Percentiles rank a stretch among this genome's conserved stretches.
These are phyloP conservation scores for Coemansia sp. DNA, from an alignment of 371 early-diverging fungal genomes.

Conservation along the genomic window DNA sequence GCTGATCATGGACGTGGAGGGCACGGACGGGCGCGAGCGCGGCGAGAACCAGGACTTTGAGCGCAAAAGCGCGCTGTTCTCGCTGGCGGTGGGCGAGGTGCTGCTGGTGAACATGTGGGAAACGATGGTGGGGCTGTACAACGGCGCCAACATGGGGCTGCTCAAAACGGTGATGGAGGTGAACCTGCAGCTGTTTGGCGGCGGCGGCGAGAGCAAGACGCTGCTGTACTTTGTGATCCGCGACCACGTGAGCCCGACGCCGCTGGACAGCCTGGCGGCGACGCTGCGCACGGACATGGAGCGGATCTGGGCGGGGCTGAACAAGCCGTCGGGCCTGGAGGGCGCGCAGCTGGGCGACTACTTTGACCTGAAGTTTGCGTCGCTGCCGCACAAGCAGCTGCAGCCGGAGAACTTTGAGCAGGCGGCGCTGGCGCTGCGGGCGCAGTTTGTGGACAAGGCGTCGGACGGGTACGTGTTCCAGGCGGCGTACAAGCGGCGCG, in stretches of 20 bases:
- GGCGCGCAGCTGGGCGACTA: constrained; percentile 78
- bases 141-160: constrained; percentile 98
- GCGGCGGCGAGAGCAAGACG: constrained; percentile 64
- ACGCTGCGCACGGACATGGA: constrained; percentile 81
- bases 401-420: constrained; percentile 81
- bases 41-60: constrained; percentile 99
- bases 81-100: constrained; percentile 93
- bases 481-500: constrained; percentile 82
- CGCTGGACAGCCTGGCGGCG: constrained; percentile 76
- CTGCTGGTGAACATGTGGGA: constrained; percentile 98
- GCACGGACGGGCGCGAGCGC: constrained; percentile 97
- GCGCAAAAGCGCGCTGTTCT: constrained; percentile 95
- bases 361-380: constrained; percentile 91
- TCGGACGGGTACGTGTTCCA: constrained; percentile 81
- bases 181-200: constrained; percentile 93
- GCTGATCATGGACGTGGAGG: constrained; percentile 97
- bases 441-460: constrained; percentile 72
- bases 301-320: constrained; percentile 85
- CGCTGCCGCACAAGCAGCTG: constrained; percentile 89
- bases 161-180: constrained; percentile 98
- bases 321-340: constrained; percentile 85
- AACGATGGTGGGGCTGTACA: constrained; percentile 95
- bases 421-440: constrained; percentile 66
- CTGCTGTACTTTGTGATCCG: constrained; percentile 93
- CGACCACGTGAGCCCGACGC: constrained; percentile 89